Percentiles rank a stretch among this genome's conserved stretches.
phyloP scores from a whole-genome alignment of 441 rosid genomes.

The Populus hybrid region DNA sequence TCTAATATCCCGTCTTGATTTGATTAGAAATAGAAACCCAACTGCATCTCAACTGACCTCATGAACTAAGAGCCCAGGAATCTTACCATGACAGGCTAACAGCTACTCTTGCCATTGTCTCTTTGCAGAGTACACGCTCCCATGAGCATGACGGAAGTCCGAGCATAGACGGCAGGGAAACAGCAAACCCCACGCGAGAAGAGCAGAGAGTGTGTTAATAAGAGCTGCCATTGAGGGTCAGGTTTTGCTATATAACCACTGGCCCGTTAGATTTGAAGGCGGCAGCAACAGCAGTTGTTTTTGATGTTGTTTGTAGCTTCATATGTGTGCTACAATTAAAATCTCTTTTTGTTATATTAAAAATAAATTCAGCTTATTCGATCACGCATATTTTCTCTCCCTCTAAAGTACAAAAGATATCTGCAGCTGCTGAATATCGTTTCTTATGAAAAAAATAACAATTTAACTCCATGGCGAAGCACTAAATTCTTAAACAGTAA shows the following conservation, averaged over 20 bases:
- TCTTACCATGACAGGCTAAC: not conserved
- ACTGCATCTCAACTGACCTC: too few relatives aligned
- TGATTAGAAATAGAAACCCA: too few relatives aligned
- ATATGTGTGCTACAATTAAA: not conserved
- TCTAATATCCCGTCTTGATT: too few relatives aligned
- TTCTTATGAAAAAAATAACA: too few relatives aligned
- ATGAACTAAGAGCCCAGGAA: not conserved
- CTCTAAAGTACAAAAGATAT: too few relatives aligned
- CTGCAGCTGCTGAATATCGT: too few relatives aligned
- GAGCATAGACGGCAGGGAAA: not conserved
- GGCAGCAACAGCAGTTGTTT: not conserved
- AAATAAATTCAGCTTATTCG: too few relatives aligned
- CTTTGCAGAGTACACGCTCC: conserved; percentile 37
- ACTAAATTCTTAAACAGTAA: too few relatives aligned
- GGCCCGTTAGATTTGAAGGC: not conserved
- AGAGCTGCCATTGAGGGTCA: conserved; percentile 9
- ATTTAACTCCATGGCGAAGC: too few relatives aligned
- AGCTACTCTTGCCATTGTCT: not conserved
- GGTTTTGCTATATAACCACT: not conserved
- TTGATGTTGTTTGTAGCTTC: not conserved
- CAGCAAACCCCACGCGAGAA: not conserved
- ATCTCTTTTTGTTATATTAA: too few relatives aligned
- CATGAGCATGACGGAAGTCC: conserved; percentile 16
- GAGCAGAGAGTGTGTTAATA: not conserved
- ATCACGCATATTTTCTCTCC: too few relatives aligned